Base-by-base conservation (phyloP, 345 rosid species). In the Psidium guajava region DNA sequence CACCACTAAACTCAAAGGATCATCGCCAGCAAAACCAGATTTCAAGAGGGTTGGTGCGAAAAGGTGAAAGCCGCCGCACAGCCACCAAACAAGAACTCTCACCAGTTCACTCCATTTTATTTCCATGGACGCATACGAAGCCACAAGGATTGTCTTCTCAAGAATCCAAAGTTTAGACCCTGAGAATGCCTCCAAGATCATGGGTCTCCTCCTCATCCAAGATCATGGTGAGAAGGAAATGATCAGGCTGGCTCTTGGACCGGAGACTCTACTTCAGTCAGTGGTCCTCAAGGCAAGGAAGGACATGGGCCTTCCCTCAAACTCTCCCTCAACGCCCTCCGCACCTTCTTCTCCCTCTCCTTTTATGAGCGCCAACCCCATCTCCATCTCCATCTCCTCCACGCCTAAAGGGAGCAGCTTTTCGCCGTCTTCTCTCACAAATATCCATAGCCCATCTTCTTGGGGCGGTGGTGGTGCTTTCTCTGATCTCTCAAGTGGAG, bases 211-310 rank as follows among this genome's bases (percentile, higher is more conserved):
- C 86, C 93, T 96, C 69, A 92, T 95, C 83, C 97, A 96, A 88
- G 99, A 96, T 84, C 96, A 94, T 51, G 96, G 98, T n/a, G 99
- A 96, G 82, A 95, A 96, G 82, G 99, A 95, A 89, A 95, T 95
- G 98, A 95, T 96, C 86, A 90, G 99, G 83, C 90, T 96, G 57
- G 99, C 98, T 88, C 93, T 94, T 89, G 98, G 98, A 18, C 96
- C 99, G 0, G 98, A 95, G 87, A 85, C 96, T 82, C 91, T 93
- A 85, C 91, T 95, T 59, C 96, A 93, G 89, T 93, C 99, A 3
- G 90, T 96, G 22, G 90, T 93, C 73, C 86, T 92, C 77, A 94
- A 91, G 73, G 95, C 94, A 36, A 92, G 92, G 57, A 94, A 94
- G 57, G 99, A 96, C 84, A 88, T 96, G 16, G 95, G 93, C 85